Evolutionary conservation across 129 eudicot genomes (phyloP), one percentile per base, ranked within the genome.

Genomic region (Solidago caesia): DNA sequence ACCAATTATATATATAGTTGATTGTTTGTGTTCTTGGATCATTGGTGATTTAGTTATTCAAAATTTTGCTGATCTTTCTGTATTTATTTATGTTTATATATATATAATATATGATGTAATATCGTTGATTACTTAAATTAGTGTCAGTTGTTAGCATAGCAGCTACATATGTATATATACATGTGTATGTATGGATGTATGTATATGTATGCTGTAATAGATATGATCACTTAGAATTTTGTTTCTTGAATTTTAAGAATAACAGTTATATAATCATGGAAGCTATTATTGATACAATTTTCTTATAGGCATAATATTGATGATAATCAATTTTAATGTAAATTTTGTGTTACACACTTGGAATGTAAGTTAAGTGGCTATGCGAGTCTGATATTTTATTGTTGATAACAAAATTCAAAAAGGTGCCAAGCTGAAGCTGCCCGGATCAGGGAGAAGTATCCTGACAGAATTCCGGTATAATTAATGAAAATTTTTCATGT

Each of bases 391-490:
- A 56, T 56, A 15, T 5, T 64, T 14, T 6, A 16, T 11, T 52
- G 7, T 73, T 6, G 58, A 64, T 33, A 9, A 6, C 13, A 13
- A n/a, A 9, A 15, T 64, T 4, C 86, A 93, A 97, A 93, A 80
- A 88, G 96, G 83, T 87, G 98, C 58, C 97, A 90, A 80, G 97
- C 97, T 49, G 97, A 93, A 88, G 96, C 97, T 90, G 89, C 92
- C 68, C 96, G 98, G 14, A 93, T 93, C 81, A 88, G 98, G 87
- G 98, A 93, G 81, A 93, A 93, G 80, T 93, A 93, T 58, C 96
- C 98, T 0, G 97, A 93, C 81, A 77, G 97, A 82, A 93, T 90
- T 43, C 98, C 98, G 82, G 98, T 93, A 93, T 25, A 4, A 5
- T 53, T 44, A 53, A 57, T 21, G 15, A 12, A 47, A 64, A 55